Evolutionary conservation across 306 rosid genomes (phyloP).

Genomic region (Nissolia schottii): DNA sequence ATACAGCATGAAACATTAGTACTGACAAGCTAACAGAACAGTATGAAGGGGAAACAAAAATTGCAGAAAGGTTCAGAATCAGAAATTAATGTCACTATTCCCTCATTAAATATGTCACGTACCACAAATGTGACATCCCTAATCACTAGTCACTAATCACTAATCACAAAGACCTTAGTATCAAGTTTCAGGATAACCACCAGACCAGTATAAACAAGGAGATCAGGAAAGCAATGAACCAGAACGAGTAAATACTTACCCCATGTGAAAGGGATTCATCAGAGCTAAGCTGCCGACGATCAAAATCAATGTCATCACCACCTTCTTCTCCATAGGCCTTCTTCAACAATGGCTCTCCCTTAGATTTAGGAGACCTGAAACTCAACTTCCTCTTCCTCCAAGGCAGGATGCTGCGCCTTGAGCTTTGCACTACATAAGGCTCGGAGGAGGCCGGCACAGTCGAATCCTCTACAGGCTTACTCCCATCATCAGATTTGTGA

Average conservation of each 20-base stretch:
- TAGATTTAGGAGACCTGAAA: slow-evolving; percentile 93
- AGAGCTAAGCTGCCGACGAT: slow-evolving; percentile 94
- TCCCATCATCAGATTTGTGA: slow-evolving; percentile 67
- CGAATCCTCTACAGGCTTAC: slow-evolving; percentile 56
- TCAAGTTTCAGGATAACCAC: slow-evolving; percentile 7
- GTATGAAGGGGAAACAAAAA: slow-evolving; percentile 15
- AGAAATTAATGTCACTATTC: background rate
- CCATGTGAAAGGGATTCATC: slow-evolving; percentile 71
- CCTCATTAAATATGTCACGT: background rate
- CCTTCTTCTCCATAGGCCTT: slow-evolving; percentile 98
- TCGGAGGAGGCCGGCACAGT: slow-evolving; percentile 49
- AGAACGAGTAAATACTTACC: slow-evolving; percentile 44
- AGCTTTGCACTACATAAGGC: slow-evolving; percentile 50
- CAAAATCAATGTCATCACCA: slow-evolving; percentile 98
- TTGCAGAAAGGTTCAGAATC: background rate
- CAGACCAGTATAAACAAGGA: background rate
- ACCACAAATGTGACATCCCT: background rate
- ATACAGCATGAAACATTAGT: slow-evolving; percentile 20
- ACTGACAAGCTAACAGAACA: slow-evolving; percentile 11
- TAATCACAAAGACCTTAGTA: background rate
- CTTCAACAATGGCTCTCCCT: slow-evolving; percentile 94
- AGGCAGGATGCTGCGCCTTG: slow-evolving; percentile 81
- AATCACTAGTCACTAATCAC: background rate
- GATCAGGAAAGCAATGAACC: slow-evolving; percentile 14
- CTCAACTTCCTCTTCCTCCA: slow-evolving; percentile 99